Conservation (phyloP, 2,329 filamentous ascomycete species). For the Phaeophleospora eucalypticola region DNA sequence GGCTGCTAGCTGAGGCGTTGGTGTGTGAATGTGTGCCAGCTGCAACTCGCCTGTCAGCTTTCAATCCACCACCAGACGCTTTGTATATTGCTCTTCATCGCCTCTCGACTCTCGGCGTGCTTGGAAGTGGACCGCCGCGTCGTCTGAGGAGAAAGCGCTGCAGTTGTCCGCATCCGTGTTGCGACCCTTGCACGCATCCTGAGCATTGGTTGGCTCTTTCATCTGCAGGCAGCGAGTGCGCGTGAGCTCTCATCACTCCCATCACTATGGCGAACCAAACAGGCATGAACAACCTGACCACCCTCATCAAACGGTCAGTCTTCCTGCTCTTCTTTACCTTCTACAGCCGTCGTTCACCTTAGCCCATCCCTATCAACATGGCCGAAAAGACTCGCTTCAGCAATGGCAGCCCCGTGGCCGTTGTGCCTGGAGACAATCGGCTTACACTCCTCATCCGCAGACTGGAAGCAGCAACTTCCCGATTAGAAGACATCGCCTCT, state of each 20-base stretch:
- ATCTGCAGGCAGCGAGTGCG: background rate
- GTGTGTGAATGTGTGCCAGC: too few species aligned
- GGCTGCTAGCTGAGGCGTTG: too few species aligned
- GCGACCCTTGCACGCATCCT: background rate
- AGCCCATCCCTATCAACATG: slow-evolving; percentile 4
- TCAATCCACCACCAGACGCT: too few species aligned
- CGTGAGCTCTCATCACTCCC: background rate
- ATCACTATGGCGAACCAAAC: slow-evolving; percentile 10
- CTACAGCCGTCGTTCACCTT: slow-evolving; percentile 3
- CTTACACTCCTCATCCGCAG: slow-evolving; percentile 57
- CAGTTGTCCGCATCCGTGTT: background rate
- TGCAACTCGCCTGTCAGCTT: too few species aligned
- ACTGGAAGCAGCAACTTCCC: slow-evolving; percentile 92
- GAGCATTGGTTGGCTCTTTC: background rate
- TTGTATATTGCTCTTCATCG: too few species aligned
- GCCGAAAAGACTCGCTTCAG: slow-evolving; percentile 1
- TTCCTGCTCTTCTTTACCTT: slow-evolving; percentile 2
- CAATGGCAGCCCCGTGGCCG: slow-evolving; percentile 14
- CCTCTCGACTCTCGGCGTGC: background rate
- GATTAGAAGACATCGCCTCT: slow-evolving; percentile 91
- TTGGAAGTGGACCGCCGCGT: background rate
- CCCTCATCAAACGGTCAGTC: slow-evolving; percentile 87
- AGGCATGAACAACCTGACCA: slow-evolving; percentile 87
- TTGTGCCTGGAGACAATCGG: slow-evolving; percentile 32
- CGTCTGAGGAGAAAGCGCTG: background rate